phyloP scores from a whole-genome alignment of 495 filamentous ascomycete species.

The Penicillium cinerascens region DNA sequence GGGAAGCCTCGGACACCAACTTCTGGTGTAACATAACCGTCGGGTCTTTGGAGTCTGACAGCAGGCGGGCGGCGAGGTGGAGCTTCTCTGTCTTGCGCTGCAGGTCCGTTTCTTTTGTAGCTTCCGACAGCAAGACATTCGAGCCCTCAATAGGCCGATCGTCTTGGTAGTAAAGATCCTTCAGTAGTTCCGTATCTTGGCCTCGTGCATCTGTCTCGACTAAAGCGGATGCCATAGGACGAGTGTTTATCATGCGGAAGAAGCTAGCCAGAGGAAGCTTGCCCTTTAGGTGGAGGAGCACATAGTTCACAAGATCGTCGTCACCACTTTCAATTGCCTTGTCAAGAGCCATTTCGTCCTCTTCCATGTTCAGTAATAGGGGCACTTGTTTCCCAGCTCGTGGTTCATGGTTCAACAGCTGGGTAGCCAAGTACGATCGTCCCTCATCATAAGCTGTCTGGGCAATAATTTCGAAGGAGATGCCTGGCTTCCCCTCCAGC shows the following conservation, averaged over 20 bases:
- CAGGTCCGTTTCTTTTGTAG: slow-evolving; percentile 60
- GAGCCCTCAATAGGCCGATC: slow-evolving; percentile 88
- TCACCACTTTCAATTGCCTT: slow-evolving; percentile 97
- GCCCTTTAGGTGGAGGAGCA: slow-evolving; percentile 83
- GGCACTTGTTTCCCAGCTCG: slow-evolving; percentile 94
- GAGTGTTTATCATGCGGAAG: slow-evolving; percentile 85
- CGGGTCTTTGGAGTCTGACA: slow-evolving; percentile 79
- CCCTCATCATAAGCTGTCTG: slow-evolving; percentile 96
- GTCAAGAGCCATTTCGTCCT: slow-evolving; percentile 91
- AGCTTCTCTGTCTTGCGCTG: slow-evolving; percentile 74
- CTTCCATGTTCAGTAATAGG: slow-evolving; percentile 90
- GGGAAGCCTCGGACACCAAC: slow-evolving; percentile 70
- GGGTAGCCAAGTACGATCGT: slow-evolving; percentile 76
- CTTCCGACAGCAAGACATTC: slow-evolving; percentile 80
- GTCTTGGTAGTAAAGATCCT: slow-evolving; percentile 97
- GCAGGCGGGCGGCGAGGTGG: slow-evolving; percentile 72
- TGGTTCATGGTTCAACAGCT: slow-evolving; percentile 88
- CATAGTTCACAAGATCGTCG: slow-evolving; percentile 85
- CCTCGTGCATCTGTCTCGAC: slow-evolving; percentile 77
- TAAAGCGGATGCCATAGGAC: slow-evolving; percentile 82
- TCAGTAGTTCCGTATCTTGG: slow-evolving; percentile 79
- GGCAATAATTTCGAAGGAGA: slow-evolving; percentile 92
- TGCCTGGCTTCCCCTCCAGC: slow-evolving; percentile 79
- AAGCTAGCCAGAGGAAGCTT: slow-evolving; percentile 88
- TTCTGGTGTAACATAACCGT: slow-evolving; percentile 62